Evolutionary conservation across 345 rosid genomes (phyloP).

Genomic region (Hibiscus syriacus): DNA sequence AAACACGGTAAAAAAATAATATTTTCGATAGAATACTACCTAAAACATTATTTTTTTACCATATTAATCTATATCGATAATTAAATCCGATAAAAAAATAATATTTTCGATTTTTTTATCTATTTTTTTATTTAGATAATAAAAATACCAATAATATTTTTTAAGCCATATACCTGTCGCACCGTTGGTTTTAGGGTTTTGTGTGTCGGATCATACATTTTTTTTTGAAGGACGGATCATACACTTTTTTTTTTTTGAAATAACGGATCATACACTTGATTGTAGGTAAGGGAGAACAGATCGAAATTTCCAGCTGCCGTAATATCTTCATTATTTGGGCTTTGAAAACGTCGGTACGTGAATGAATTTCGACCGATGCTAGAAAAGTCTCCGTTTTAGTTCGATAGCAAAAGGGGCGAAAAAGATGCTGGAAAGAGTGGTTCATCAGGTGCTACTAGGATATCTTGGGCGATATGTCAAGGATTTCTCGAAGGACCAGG

Average conservation of each 20-base stretch:
- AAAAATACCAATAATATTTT: too few species aligned
- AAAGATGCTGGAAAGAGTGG: constrained; percentile 70
- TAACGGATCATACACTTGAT: neutral
- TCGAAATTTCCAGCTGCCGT: neutral
- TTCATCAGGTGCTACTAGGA: constrained; percentile 55
- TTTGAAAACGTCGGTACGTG: neutral
- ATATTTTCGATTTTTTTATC: too few species aligned
- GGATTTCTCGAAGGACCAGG: constrained; percentile 70
- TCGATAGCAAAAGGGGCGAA: neutral
- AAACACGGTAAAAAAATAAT: too few species aligned
- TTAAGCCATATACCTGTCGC: too few species aligned
- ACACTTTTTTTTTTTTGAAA: too few species aligned
- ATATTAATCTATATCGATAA: too few species aligned
- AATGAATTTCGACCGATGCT: neutral
- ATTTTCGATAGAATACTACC: too few species aligned
- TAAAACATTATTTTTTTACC: too few species aligned
- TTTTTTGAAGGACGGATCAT: too few species aligned
- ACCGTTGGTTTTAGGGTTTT: neutral
- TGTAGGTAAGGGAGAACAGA: neutral
- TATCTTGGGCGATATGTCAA: constrained; percentile 77
- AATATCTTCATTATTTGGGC: neutral
- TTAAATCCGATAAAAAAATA: too few species aligned
- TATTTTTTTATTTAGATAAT: too few species aligned
- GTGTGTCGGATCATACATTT: neutral
- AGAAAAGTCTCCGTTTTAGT: neutral